Base-by-base conservation (phyloP, 805 yeast species). In the Kodamaea neixiangensis region DNA sequence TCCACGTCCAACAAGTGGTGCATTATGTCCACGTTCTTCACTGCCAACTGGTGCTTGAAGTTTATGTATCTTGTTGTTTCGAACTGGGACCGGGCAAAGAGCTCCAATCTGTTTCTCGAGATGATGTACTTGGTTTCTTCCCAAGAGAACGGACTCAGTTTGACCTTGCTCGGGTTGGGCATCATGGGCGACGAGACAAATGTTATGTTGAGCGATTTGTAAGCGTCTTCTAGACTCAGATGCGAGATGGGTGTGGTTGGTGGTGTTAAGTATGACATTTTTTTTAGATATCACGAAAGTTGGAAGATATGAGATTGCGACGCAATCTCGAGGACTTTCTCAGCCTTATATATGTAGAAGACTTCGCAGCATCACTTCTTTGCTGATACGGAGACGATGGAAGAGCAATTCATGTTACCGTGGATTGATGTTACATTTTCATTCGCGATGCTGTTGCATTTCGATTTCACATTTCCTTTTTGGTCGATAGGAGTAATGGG, bases 1-100 rank as follows among this genome's bases (percentile, higher is more conserved):
- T 80, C 76, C 35, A 70, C 62, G 7, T 68, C 63, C 41, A 85
- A 59, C 20, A 86, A 65, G 57, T 75, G 77, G 41, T 81, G 76
- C 49, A 76, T 76, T 18, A 85, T 71, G 11, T 78, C 69, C 2
- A 74, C 60, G 9, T 72, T 64, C 4, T 66, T 48, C 0, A 56
- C 54, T 21, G 60, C 58, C 17, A 85, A 65, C 9, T 60, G 49
- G 9, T 60, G 57, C 58, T 83, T 83, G 61, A 80, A 83, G 6
- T 57, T 59, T 9, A 66, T 61, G 58, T 86, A 86, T 47, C 61
- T 60, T 3, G 67, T 64, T n/a, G 80, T 70, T 31, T 69, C 73
- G 20, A 59, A 67, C 11, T 66, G 63, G 4, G 81, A 75, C 55
- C 92, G 69, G 43, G 80, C 79, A 47, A 85, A 68, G 20, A 61